These are phyloP conservation scores for Neurospora cerealis DNA, from an alignment of 495 filamentous ascomycete genomes.

Conservation along the genomic window DNA sequence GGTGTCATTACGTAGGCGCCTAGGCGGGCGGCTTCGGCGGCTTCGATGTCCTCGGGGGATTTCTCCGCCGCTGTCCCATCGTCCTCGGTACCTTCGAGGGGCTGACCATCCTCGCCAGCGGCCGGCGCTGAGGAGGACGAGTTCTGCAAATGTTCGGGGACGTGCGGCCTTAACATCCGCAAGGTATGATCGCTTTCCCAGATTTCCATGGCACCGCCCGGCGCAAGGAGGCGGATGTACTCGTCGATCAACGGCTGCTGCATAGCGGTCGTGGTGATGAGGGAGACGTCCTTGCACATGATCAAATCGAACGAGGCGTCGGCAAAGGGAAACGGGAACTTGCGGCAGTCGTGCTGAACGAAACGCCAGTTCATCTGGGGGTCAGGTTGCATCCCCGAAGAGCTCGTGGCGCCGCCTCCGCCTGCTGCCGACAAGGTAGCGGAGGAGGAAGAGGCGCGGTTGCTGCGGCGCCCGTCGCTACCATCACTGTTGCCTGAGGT, in stretches of 20 bases:
- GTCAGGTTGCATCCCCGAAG: constrained; percentile 23
- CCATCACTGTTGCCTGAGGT: not conserved
- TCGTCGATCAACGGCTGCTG: constrained; percentile 62
- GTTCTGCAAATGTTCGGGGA: constrained; percentile 36
- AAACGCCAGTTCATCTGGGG: constrained; percentile 80
- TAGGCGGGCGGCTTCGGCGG: constrained; percentile 33
- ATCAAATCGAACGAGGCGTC: constrained; percentile 83
- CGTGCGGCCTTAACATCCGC: constrained; percentile 66
- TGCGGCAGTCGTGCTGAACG: constrained; percentile 75
- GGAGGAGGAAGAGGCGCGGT: constrained; percentile 3
- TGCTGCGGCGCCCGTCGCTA: not conserved
- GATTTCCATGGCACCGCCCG: constrained; percentile 73
- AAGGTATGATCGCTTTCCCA: constrained; percentile 78
- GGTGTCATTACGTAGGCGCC: constrained; percentile 77
- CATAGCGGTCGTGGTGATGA: constrained; percentile 54
- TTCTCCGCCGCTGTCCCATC: constrained; percentile 25
- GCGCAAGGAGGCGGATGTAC: constrained; percentile 63
- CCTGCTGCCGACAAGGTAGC: not conserved
- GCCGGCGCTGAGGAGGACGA: constrained; percentile 6
- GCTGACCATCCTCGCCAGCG: not conserved
- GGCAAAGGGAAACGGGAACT: constrained; percentile 64
- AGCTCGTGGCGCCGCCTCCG: not conserved
- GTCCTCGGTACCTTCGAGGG: constrained; percentile 18
- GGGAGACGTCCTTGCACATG: constrained; percentile 77
- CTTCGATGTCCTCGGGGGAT: not conserved